Evolutionary conservation across 78 protist genomes (phyloP), one percentile per base, ranked within the genome.

Genomic region (Chrysochromulina parva): DNA sequence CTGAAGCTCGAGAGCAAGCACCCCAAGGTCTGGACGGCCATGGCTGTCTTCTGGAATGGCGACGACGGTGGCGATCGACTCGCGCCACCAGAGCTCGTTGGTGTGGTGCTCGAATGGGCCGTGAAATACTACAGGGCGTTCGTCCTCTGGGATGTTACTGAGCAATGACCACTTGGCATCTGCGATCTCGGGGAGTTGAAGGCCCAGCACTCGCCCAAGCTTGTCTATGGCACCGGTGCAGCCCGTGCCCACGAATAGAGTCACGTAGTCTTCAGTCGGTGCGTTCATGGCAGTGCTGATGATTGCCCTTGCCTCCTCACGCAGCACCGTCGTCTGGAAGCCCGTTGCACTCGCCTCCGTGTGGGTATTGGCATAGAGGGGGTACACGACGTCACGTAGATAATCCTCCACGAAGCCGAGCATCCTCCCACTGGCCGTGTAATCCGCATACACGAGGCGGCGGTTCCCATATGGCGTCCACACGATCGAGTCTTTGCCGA

Each of bases 101-200:
- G 93, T 73, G 88, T 97, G 98, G 93, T 97, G 98, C 85, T 97
- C 96, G 88, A 90, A 84, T 17, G 97, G 96, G 28, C 95, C 94
- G 47, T 91, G 28, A 22, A 97, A 13, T 55, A 97, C 92, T 2
- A 92, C n/a, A 16, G 91, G 90, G 10, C 90, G 24, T 24, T 62
- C 58, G 1, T 24, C 60, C 88, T n/a, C 48, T 82, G 71, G 48
- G 22, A 2, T 28, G n/a, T 1, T 84, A 73, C 26, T 17, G 88
- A 38, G 38, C 38, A 38, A 38, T 38, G 4, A 38, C 19, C n/a
- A 48, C 62, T 38, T 20, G 11, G 62, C 26, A 62, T 62, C 5
- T 38, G 5, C 19, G 67, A 3, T 1, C 57, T 50, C 38, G 38
- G 53, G 52, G 24, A 38, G 54, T n/a, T 24, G 14, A 57, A 93